Evolutionary conservation across 2,329 filamentous ascomycete species (phyloP), one percentile per base, ranked within the genome.

Genomic region (Penicillium sp.): DNA sequence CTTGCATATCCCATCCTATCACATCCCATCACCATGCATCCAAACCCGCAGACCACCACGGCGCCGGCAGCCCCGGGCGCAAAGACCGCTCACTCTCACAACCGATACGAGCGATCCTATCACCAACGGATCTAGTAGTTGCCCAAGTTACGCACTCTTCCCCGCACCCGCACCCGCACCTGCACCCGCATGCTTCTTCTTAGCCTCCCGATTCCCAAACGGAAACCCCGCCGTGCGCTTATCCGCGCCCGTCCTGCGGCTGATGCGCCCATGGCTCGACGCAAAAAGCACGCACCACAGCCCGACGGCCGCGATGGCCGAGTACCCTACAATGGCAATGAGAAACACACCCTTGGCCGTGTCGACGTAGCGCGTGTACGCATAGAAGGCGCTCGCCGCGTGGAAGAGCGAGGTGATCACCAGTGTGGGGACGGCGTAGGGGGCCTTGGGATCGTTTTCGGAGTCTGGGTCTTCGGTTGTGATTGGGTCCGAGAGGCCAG

Each of bases 371-470:
- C 88, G 85, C 53, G 83, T 83, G 77, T 93, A 95, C 71, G 86
- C 83, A 75, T 91, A 90, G 66, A 88, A 87, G 19, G 88, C 88
- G 5, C 82, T 81, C 0, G 82, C 70, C 19, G 82, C 78, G 75
- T 94, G 91, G 79, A 91, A 91, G 3, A 87, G 64, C 0, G 86
- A 85, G 1, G 90, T 90, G 15, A 93, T 77, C 45, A 88, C 82
- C 21, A 92, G 75, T 1, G 86, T 87, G 2, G 91, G 89, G 44
- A 85, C 80, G 5, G 90, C 89, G 74, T 87, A 89, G 1, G 88
- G 88, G 1, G 87, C 85, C 53, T 83, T 82, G 7, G 82, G 78
- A 61, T 82, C 78, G 3, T 71, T 71, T 7, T 51, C 56, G 17
- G 47, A 45, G 15, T 46, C 48, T 15, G 56, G 35, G 56, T 80